Evolutionary conservation across 139 green algal species (phyloP).

Genomic region (Monoraphidium neglectum): DNA sequence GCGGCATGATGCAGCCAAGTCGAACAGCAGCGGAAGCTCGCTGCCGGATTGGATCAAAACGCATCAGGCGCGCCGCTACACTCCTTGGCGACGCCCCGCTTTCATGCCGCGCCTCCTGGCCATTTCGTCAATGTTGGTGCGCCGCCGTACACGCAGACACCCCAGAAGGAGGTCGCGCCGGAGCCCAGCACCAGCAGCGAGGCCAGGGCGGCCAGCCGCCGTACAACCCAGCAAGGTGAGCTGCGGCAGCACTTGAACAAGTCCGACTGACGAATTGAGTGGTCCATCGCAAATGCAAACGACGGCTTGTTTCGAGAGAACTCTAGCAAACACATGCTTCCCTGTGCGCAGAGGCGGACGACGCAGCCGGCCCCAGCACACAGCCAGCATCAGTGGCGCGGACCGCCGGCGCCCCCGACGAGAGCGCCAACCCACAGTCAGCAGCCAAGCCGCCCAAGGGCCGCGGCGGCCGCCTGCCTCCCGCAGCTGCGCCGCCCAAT

Average conservation of each 20-base stretch:
- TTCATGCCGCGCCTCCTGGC: not conserved
- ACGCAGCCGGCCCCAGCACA: not conserved
- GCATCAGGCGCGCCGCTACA: not conserved
- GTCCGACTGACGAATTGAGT: no score
- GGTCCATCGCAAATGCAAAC: no score
- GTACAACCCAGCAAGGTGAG: no score
- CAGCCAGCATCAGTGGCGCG: not conserved
- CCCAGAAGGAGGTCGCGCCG: not conserved
- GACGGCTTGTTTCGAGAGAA: no score
- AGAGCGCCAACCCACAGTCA: no score
- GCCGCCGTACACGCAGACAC: not conserved
- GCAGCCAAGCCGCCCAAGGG: not conserved
- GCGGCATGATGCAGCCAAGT: not conserved
- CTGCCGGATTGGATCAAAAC: slow-evolving; percentile 27
- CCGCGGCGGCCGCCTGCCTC: not conserved
- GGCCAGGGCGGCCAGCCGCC: no score
- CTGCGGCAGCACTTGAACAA: no score
- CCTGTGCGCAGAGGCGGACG: no score
- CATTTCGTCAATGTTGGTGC: not conserved
- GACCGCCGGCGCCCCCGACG: no score
- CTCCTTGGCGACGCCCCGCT: not conserved
- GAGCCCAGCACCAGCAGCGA: no score
- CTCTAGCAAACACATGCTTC: no score
- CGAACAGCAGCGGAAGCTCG: slow-evolving; percentile 13
- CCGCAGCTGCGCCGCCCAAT: not conserved